These are phyloP conservation scores for Solanum chilense DNA, from an alignment of 257 asterid genomes.

Conservation along the genomic window DNA sequence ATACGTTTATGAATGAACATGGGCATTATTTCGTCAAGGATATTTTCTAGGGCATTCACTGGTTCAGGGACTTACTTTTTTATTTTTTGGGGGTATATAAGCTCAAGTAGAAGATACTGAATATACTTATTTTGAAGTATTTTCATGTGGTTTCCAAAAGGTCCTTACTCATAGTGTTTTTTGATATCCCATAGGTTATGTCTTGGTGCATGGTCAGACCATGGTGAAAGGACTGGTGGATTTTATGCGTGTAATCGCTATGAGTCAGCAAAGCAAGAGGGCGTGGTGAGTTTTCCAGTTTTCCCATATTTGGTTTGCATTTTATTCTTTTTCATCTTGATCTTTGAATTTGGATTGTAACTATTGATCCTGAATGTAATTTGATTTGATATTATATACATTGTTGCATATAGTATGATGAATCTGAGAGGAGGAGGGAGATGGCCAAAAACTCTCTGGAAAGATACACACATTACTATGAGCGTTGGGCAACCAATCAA, in stretches of 20 bases:
- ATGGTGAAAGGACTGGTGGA: constrained; percentile 99
- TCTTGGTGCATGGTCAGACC: constrained; percentile 96
- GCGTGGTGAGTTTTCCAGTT: constrained; percentile 46
- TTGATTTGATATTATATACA: background rate
- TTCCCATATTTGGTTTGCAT: background rate
- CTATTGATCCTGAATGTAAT: background rate
- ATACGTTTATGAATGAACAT: background rate
- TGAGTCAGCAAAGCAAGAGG: constrained; percentile 98
- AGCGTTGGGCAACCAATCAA: constrained; percentile 99
- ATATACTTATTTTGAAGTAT: background rate
- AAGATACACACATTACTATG: constrained; percentile 99
- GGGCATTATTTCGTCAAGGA: background rate
- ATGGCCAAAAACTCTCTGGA: constrained; percentile 99
- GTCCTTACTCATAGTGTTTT: background rate
- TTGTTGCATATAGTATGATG: constrained; percentile 70
- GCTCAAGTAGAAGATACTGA: background rate
- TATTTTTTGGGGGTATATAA: background rate
- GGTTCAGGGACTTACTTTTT: background rate
- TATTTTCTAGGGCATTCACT: background rate
- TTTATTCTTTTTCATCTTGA: background rate
- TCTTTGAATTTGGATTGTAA: background rate
- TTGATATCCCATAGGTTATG: constrained; percentile 53
- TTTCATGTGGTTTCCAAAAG: background rate
- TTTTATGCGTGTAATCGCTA: constrained; percentile 98
- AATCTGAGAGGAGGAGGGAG: constrained; percentile 93